A percentile compares a stretch with the other conserved stretches of the same genome.
Evolutionary conservation across 202 grass and related monocot species (phyloP).

Genomic region (Bolboschoenoplectus hybrid): DNA sequence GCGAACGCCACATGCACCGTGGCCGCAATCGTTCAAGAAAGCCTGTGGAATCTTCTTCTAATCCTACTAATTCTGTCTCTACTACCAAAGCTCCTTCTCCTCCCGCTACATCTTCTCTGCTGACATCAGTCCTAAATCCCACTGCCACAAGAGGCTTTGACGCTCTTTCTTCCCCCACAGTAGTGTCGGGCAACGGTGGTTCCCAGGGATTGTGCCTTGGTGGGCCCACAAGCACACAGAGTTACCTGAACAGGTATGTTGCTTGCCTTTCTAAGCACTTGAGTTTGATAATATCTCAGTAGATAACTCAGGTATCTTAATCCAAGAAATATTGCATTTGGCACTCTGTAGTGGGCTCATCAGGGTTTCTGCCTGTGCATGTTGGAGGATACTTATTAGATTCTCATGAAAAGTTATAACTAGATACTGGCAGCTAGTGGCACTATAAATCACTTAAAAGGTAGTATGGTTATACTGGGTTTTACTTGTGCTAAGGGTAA

Average conservation of each 20-base stretch:
- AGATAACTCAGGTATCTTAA: not conserved
- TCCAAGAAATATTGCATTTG: not conserved
- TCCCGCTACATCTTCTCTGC: conserved; percentile 34
- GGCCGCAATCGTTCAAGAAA: conserved; percentile 99
- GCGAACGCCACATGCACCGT: conserved; percentile 99
- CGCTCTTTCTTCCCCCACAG: conserved; percentile 44
- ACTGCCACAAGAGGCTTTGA: conserved; percentile 31
- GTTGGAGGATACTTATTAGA: conserved; percentile 1
- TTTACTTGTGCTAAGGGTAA: not conserved
- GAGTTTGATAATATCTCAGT: conserved; percentile 3
- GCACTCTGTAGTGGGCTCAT: not conserved
- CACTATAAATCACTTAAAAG: not conserved
- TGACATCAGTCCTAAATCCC: conserved; percentile 33
- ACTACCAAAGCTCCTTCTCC: conserved; percentile 51
- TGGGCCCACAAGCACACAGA: conserved; percentile 57
- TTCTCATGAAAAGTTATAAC: conserved; percentile 2
- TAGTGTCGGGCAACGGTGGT: conserved; percentile 23
- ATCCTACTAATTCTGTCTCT: conserved; percentile 53
- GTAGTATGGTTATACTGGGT: conserved; percentile 9
- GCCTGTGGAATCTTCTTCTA: conserved; percentile 97
- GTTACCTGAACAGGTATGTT: conserved; percentile 26
- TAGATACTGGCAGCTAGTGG: not conserved
- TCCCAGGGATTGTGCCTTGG: conserved; percentile 63
- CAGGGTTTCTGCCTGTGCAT: not conserved
- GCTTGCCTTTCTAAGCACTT: conserved; percentile 6